Conservation (phyloP, 768 basidiomycete genomes). For the Amanita thiersii region DNA sequence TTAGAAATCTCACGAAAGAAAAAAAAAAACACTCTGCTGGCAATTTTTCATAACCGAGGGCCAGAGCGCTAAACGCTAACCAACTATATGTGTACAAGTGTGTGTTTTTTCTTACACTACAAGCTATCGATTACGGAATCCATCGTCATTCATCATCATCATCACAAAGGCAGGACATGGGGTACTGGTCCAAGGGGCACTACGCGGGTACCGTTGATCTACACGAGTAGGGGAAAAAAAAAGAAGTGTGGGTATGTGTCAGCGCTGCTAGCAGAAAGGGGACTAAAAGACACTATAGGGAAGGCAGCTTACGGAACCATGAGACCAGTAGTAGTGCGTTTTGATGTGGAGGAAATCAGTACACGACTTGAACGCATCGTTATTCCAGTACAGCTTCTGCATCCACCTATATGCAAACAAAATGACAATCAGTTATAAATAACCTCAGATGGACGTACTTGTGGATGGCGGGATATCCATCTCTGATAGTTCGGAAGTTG, state of each 20-base stretch:
- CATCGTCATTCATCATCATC: too few species aligned
- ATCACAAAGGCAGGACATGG: conserved; percentile 51
- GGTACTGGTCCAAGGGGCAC: conserved; percentile 72
- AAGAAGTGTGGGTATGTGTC: neutral
- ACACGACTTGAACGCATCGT: conserved; percentile 76
- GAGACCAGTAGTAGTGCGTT: conserved; percentile 66
- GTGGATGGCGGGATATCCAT: conserved; percentile 82
- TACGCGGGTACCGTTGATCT: conserved; percentile 77
- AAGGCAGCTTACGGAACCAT: conserved; percentile 25
- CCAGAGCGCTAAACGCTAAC: too few species aligned
- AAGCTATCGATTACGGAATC: too few species aligned
- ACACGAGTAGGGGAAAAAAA: conserved; percentile 2
- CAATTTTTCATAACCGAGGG: too few species aligned
- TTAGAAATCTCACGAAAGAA: too few species aligned
- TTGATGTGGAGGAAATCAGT: conserved; percentile 91
- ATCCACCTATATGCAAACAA: conserved; percentile 46
- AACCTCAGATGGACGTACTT: conserved; percentile 22
- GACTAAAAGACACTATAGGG: conserved; percentile 1
- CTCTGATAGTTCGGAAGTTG: conserved; percentile 78
- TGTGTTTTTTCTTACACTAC: too few species aligned
- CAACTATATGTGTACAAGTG: too few species aligned
- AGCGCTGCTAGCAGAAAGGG: neutral
- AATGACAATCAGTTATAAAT: neutral
- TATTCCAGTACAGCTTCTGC: conserved; percentile 87
- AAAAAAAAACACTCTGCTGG: too few species aligned